Evolutionary conservation across 1,284 basidiomycete genomes (phyloP).

Genomic region (Butyriboletus appendiculatus): DNA sequence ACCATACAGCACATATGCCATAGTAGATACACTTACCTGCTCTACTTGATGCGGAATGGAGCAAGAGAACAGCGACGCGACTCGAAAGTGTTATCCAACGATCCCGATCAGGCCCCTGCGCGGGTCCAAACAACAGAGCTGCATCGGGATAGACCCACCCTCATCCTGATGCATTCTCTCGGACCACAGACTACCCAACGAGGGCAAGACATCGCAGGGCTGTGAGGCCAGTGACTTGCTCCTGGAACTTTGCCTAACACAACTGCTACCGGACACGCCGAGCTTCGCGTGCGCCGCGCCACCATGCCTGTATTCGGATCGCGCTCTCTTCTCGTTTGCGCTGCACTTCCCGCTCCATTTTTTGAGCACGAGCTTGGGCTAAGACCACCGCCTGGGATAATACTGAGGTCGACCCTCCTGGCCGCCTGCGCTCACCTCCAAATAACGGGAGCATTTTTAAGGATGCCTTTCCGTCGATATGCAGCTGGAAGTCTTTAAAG

Average conservation of each 20-base stretch:
- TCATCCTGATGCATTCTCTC: no score
- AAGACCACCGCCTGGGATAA: conserved; percentile 52
- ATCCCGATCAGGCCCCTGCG: conserved; percentile 33
- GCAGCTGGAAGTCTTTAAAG: neutral
- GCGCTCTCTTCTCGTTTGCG: conserved; percentile 60
- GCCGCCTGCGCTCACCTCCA: conserved; percentile 41
- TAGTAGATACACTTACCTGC: conserved; percentile 40
- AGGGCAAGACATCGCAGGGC: conserved; percentile 63
- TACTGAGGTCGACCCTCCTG: conserved; percentile 64
- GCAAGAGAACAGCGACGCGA: conserved; percentile 47
- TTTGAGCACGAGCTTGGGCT: conserved; percentile 56
- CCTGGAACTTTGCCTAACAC: conserved; percentile 25
- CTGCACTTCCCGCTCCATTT: conserved; percentile 55
- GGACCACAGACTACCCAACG: no score
- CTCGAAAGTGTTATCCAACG: conserved; percentile 63
- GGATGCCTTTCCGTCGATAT: neutral
- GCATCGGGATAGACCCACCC: conserved; percentile 37
- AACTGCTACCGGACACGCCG: conserved; percentile 45
- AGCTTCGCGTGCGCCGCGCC: conserved; percentile 43
- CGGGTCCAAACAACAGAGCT: conserved; percentile 47
- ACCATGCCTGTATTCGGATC: conserved; percentile 66
- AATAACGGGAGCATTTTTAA: conserved; percentile 33
- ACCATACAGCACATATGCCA: neutral
- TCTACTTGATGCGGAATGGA: conserved; percentile 49
- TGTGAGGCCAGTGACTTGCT: conserved; percentile 50